Evolutionary conservation across 2,329 filamentous ascomycete genomes (phyloP).

Genomic region (Exophiala spinifera): DNA sequence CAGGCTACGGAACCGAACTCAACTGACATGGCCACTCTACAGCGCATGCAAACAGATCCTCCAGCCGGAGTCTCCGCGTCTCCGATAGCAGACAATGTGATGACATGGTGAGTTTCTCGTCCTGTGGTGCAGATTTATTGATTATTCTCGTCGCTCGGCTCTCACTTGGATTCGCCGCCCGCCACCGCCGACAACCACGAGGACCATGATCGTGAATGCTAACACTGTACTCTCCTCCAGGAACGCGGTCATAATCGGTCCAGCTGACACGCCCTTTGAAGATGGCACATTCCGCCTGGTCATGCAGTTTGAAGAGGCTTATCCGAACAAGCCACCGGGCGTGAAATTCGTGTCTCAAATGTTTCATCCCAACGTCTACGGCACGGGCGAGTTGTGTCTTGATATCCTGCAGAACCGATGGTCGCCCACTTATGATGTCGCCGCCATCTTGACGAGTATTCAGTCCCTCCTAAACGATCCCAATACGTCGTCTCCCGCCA

Average conservation of each 20-base stretch:
- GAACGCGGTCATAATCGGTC: conserved; percentile 98
- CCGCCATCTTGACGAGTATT: conserved; percentile 93
- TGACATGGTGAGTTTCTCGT: conserved; percentile 71
- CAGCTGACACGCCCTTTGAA: conserved; percentile 94
- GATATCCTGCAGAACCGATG: conserved; percentile 97
- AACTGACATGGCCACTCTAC: conserved; percentile 14
- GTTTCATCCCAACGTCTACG: conserved; percentile 99
- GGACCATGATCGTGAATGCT: too few relatives aligned
- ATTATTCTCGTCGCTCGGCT: neutral
- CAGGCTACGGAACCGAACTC: neutral
- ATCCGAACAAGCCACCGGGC: conserved; percentile 94
- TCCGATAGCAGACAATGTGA: conserved; percentile 92
- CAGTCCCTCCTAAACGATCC: conserved; percentile 97
- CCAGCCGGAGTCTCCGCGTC: conserved; percentile 95
- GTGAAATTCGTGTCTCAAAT: conserved; percentile 99
- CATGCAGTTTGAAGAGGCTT: conserved; percentile 99
- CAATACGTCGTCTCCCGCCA: conserved; percentile 96
- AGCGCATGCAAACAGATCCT: conserved; percentile 99
- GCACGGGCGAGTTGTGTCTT: conserved; percentile 90
- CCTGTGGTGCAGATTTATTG: too few relatives aligned
- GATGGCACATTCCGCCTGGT: conserved; percentile 96
- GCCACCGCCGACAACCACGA: too few relatives aligned
- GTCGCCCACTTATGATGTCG: conserved; percentile 98
- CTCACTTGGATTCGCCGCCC: neutral
- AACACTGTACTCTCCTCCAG: conserved; percentile 45